Conservation (phyloP, 1,284 basidiomycete species). For the Cystobasidium sp. region DNA sequence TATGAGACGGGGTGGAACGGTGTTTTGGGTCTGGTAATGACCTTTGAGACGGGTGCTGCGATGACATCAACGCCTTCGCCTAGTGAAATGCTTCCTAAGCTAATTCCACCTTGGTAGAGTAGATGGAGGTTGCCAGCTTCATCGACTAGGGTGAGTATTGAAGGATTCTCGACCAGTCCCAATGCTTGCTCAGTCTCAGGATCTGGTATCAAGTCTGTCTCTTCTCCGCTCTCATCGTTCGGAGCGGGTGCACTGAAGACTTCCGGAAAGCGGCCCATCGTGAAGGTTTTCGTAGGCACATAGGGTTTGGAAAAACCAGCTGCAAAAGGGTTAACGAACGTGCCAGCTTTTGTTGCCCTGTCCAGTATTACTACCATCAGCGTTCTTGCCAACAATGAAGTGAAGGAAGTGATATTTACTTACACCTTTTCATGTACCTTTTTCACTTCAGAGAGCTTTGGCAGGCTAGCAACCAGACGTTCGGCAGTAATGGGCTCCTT, state of each 20-base stretch:
- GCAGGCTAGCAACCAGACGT: not conserved
- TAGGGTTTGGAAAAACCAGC: conserved; percentile 22
- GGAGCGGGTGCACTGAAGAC: not conserved
- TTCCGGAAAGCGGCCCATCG: conserved; percentile 7
- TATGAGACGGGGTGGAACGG: conserved; percentile 11
- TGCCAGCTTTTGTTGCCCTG: conserved; percentile 6
- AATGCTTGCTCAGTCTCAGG: not conserved
- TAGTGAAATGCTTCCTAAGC: conserved; percentile 6
- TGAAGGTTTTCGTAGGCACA: not conserved
- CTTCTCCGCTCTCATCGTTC: conserved; percentile 10
- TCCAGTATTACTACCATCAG: not conserved
- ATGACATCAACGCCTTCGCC: conserved; percentile 28
- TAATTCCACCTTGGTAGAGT: conserved; percentile 13
- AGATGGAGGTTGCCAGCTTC: conserved; percentile 29
- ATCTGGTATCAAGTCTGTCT: conserved; percentile 9
- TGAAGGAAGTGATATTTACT: not conserved
- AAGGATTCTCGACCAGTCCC: conserved; percentile 15
- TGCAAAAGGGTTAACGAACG: conserved; percentile 34
- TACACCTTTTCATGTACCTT: conserved; percentile 33
- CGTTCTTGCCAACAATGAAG: not conserved
- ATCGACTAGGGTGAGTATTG: conserved; percentile 18
- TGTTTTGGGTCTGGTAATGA: not conserved
- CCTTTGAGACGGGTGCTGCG: conserved; percentile 6
- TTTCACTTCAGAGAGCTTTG: conserved; percentile 5
- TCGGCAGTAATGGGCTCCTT: conserved; percentile 5